Evolutionary conservation across 176 grass and related monocot species (phyloP), one percentile per base, ranked within the genome.

Genomic region (Carex myosuroides): DNA sequence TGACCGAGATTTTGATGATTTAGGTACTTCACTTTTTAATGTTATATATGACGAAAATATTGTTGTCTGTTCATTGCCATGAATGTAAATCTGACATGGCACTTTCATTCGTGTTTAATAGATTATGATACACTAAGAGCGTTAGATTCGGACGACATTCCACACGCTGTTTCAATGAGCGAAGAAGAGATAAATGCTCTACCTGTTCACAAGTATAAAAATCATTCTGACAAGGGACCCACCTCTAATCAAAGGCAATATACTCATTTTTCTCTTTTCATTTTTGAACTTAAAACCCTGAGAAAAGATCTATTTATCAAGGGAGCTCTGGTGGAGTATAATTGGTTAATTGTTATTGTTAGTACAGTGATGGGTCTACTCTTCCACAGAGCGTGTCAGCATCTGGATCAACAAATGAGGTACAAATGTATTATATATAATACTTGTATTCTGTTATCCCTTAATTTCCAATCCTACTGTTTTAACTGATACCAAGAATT

Each of bases 111-210:
- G 0, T 55, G 48, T 55, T 71, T 54, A 54, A 69, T 89, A 98
- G 96, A 98, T 87, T 95, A 95, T 88, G 96, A 98, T 84, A 85
- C 89, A 57, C 87, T 98, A 79, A 95, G 96, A 86, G 93, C 93
- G 0, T 85, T 98, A 37, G 96, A 98, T 78, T 85, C 88, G 13
- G 96, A 93, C 67, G 93, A 90, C 83, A 84, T 86, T 22, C 93
- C 93, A 9, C 87, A 92, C 82, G 67, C 80, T 87, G 80, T 75
- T 88, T 98, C 96, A 22, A 98, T 98, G 96, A 95, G 86, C 46
- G 96, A 98, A 88, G 96, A 95, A 86, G 96, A 98, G 87, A 98
- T 98, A 88, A 95, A 98, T 92, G 81, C 87, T 79, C 85, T 98
- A 70, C 96, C 96, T 84, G 91, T 95, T 42, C 94, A 95, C 87